A percentile compares a stretch with the other conserved stretches of the same genome.
Conservation (phyloP, 257 asterid species). For the Gentiana macrophylla region DNA sequence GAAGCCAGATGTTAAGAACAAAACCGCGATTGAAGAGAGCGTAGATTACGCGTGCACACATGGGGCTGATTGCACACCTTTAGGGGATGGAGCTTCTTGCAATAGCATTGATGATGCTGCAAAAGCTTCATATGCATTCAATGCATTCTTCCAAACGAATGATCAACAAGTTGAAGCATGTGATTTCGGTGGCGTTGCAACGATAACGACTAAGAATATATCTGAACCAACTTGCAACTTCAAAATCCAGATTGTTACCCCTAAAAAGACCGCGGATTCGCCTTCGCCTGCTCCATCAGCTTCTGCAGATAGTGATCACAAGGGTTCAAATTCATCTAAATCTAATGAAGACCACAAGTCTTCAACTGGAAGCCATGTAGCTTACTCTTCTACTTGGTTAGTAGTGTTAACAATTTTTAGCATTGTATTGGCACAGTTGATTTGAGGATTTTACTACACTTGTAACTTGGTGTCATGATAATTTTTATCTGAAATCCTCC, state of each 20-base stretch:
- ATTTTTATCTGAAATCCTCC: too few relatives aligned
- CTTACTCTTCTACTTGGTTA: too few relatives aligned
- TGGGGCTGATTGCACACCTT: conserved; percentile 4
- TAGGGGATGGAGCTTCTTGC: neutral
- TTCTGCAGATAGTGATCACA: neutral
- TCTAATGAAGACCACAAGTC: too few relatives aligned
- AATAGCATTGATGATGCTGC: neutral
- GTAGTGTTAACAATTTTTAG: too few relatives aligned
- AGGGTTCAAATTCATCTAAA: too few relatives aligned
- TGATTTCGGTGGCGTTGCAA: neutral
- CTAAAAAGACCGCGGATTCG: neutral
- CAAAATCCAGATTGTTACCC: neutral
- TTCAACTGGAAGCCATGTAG: too few relatives aligned
- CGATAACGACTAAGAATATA: neutral
- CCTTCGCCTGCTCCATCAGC: neutral
- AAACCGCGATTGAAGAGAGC: neutral
- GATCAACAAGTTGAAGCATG: neutral
- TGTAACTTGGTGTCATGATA: too few relatives aligned
- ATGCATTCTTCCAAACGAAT: conserved; percentile 2
- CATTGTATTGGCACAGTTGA: too few relatives aligned
- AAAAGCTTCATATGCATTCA: conserved; percentile 6
- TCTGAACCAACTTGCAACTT: conserved; percentile 4
- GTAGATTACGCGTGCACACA: neutral
- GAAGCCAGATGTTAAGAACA: neutral
- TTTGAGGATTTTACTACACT: too few relatives aligned